These are phyloP conservation scores for Starmera quercuum DNA, from an alignment of 805 yeast species.

Conservation along the genomic window DNA sequence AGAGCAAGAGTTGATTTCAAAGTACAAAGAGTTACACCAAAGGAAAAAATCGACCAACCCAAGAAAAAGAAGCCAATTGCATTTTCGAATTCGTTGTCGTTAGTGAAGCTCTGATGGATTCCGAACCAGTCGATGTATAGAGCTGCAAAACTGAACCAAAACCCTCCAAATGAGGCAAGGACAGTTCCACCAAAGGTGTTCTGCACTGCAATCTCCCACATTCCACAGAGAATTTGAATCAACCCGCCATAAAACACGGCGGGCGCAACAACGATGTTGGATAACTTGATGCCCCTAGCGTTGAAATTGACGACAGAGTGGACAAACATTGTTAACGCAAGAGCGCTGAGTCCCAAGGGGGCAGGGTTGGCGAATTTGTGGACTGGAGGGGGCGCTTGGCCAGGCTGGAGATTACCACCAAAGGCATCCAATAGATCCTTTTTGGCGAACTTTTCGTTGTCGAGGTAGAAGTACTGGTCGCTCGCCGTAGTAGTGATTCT, in stretches of 20 bases:
- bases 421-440: slow-evolving; percentile 49
- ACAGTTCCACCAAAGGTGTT: slow-evolving; percentile 58
- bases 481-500: not conserved
- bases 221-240: slow-evolving; percentile 53
- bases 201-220: slow-evolving; percentile 60
- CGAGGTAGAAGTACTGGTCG: slow-evolving; percentile 3
- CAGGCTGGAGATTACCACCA: slow-evolving; percentile 71
- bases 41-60: slow-evolving; percentile 50
- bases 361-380: slow-evolving; percentile 57
- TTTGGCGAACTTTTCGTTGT: slow-evolving; percentile 23
- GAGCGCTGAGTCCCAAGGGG: slow-evolving; percentile 54
- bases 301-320: slow-evolving; percentile 44
- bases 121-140: slow-evolving; percentile 45
- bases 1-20: slow-evolving; percentile 43
- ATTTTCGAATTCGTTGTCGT: slow-evolving; percentile 30
- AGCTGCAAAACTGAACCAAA: slow-evolving; percentile 64
- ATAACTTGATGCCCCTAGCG: slow-evolving; percentile 48
- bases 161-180: slow-evolving; percentile 38
- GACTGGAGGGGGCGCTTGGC: slow-evolving; percentile 36
- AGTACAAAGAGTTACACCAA: slow-evolving; percentile 36
- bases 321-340: slow-evolving; percentile 58
- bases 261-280: slow-evolving; percentile 51
- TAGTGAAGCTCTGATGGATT: slow-evolving; percentile 30
- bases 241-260: slow-evolving; percentile 61
- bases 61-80: slow-evolving; percentile 45